Conservation (phyloP, 2,329 filamentous ascomycete species). For the Clarireedia homoeocarpa region DNA sequence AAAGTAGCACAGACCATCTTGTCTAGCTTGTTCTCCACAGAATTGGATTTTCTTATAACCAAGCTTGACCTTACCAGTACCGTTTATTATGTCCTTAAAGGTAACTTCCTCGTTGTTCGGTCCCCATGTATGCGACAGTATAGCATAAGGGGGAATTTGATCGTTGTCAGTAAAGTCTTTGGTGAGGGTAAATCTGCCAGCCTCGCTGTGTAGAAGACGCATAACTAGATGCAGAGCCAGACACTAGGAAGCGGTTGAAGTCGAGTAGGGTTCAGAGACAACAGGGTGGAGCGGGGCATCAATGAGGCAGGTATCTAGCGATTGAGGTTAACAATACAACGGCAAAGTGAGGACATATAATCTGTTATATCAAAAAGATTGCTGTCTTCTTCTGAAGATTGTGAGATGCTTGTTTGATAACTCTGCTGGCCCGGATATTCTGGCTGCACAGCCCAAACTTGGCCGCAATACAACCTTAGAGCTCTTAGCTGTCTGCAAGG, state of each 20-base stretch:
- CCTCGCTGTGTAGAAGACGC: slow-evolving; percentile 10
- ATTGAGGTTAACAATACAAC: background rate
- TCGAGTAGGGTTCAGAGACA: background rate
- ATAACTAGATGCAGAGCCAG: background rate
- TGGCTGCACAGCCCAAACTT: background rate
- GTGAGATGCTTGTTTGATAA: background rate
- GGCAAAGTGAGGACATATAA: background rate
- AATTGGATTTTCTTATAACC: slow-evolving; percentile 1
- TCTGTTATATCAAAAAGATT: background rate
- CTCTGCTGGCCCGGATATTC: background rate
- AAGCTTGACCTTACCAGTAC: slow-evolving; percentile 4
- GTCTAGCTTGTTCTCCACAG: no score
- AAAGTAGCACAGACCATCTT: no score
- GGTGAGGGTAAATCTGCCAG: slow-evolving; percentile 9
- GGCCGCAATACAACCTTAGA: background rate
- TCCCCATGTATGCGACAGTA: slow-evolving; percentile 25
- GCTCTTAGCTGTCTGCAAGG: background rate
- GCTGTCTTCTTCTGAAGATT: background rate
- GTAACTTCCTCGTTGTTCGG: slow-evolving; percentile 13
- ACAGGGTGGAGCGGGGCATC: background rate
- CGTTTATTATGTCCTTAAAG: slow-evolving; percentile 11
- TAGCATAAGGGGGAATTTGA: slow-evolving; percentile 20
- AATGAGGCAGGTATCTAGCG: background rate
- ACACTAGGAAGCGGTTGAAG: background rate
- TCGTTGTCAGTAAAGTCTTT: slow-evolving; percentile 6